A percentile compares a stretch with the other conserved stretches of the same genome.
Evolutionary conservation across 2,329 filamentous ascomycete genomes (phyloP).

Genomic region (Alternaria arborescens): DNA sequence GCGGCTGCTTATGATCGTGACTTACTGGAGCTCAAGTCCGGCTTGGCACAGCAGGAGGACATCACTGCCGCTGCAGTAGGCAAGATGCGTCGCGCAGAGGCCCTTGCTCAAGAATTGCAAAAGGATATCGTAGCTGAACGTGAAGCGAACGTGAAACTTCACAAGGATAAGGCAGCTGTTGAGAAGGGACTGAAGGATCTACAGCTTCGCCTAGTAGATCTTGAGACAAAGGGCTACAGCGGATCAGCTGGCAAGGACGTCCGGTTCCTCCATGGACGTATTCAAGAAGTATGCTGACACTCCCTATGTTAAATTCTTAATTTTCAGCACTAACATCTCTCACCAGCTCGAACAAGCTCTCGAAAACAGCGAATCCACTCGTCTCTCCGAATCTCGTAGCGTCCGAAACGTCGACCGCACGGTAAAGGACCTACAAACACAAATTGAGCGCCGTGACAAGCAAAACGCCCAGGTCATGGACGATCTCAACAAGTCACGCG

Average conservation of each 20-base stretch:
- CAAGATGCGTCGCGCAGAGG: conserved; percentile 96
- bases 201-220: conserved; percentile 86
- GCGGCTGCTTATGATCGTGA: conserved; percentile 89
- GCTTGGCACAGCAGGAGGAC: conserved; percentile 90
- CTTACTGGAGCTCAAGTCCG: conserved; percentile 86
- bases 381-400: conserved; percentile 82
- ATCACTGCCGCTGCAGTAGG: conserved; percentile 89
- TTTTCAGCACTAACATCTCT: conserved; percentile 21
- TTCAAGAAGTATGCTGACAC: conserved; percentile 80
- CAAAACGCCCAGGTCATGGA: conserved; percentile 81
- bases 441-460: conserved; percentile 94
- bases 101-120: conserved; percentile 85
- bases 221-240: conserved; percentile 92
- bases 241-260: conserved; percentile 94
- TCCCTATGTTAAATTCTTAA: not conserved
- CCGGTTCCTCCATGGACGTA: conserved; percentile 89
- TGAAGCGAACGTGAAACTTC: conserved; percentile 80
- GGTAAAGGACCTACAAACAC: conserved; percentile 89
- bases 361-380: conserved; percentile 80
- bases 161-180: conserved; percentile 87
- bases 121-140: conserved; percentile 90
- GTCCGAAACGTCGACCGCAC: conserved; percentile 92
- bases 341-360: conserved; percentile 84
- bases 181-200: conserved; percentile 92
- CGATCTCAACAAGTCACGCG: conserved; percentile 83